phyloP scores from a whole-genome alignment of 2,329 filamentous ascomycete species.

The Fusarium tanahbumbuense region DNA sequence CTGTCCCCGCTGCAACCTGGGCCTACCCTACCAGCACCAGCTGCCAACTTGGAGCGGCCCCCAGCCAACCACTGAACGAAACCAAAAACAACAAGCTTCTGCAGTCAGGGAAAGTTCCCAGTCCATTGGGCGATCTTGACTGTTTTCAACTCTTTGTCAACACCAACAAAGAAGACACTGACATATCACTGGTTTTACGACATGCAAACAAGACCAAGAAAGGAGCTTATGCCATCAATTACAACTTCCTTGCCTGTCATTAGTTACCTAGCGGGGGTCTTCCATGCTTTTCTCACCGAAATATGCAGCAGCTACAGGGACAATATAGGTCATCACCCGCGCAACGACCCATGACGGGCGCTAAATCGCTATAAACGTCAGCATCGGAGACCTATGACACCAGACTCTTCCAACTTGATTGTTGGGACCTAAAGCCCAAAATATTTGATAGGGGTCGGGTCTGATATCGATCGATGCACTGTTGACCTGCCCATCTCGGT shows the following conservation, averaged over 20 bases:
- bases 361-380: constrained; percentile 16
- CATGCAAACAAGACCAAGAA: neutral
- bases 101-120: neutral
- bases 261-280: constrained; percentile 8
- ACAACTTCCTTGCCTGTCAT: constrained; percentile 13
- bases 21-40: neutral
- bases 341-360: constrained; percentile 25
- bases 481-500: constrained; percentile 37
- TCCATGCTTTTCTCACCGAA: constrained; percentile 19
- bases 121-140: constrained; percentile 28
- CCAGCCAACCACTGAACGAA: constrained; percentile 18
- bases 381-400: constrained; percentile 9
- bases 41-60: constrained; percentile 12
- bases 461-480: constrained; percentile 7
- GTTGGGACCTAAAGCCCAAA: constrained; percentile 4
- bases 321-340: constrained; percentile 32
- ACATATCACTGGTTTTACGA: neutral
- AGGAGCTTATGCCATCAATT: neutral
- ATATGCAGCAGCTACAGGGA: constrained; percentile 10
- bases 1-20: constrained; percentile 27
- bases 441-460: constrained; percentile 23
- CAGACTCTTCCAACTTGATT: neutral
- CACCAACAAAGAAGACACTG: constrained; percentile 3
- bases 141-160: neutral
- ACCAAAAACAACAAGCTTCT: constrained; percentile 23